Evolutionary conservation across 164 flowering plant genomes (phyloP).

Genomic region (Berberis vulgaris): DNA sequence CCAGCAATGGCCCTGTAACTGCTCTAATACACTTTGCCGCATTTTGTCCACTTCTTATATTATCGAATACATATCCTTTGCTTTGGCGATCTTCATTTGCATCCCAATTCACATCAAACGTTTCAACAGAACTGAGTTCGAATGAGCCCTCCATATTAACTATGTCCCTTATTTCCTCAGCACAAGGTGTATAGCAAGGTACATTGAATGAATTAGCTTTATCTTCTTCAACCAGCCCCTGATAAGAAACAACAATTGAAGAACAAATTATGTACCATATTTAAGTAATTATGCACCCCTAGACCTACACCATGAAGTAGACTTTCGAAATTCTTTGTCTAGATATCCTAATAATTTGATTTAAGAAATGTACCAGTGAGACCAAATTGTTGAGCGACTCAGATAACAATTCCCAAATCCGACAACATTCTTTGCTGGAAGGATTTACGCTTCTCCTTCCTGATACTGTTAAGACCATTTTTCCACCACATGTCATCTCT

Average conservation of each 20-base stretch:
- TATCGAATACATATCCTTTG: background rate
- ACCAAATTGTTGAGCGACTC: constrained; percentile 39
- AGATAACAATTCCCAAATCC: constrained; percentile 31
- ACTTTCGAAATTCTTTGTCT: background rate
- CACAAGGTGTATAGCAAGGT: constrained; percentile 43
- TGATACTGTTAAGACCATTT: constrained; percentile 39
- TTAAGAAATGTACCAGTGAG: constrained; percentile 25
- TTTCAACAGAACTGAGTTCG: constrained; percentile 20
- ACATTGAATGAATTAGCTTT: constrained; percentile 42
- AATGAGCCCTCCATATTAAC: constrained; percentile 48
- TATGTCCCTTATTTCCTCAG: constrained; percentile 26
- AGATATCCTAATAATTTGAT: background rate
- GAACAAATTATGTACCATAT: too few relatives aligned
- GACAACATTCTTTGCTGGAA: constrained; percentile 22
- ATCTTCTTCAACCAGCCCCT: constrained; percentile 47
- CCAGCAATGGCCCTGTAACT: constrained; percentile 31
- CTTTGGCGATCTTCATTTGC: constrained; percentile 1
- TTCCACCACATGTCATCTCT: constrained; percentile 39
- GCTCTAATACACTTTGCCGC: constrained; percentile 32
- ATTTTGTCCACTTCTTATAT: constrained; percentile 11
- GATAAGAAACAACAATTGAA: background rate
- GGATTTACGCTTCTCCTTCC: constrained; percentile 35
- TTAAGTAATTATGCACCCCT: too few relatives aligned
- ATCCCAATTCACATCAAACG: constrained; percentile 25
- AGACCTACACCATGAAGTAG: too few relatives aligned